Base-by-base conservation (phyloP, 2,329 filamentous ascomycete species). In the Aspergillus fructus region DNA sequence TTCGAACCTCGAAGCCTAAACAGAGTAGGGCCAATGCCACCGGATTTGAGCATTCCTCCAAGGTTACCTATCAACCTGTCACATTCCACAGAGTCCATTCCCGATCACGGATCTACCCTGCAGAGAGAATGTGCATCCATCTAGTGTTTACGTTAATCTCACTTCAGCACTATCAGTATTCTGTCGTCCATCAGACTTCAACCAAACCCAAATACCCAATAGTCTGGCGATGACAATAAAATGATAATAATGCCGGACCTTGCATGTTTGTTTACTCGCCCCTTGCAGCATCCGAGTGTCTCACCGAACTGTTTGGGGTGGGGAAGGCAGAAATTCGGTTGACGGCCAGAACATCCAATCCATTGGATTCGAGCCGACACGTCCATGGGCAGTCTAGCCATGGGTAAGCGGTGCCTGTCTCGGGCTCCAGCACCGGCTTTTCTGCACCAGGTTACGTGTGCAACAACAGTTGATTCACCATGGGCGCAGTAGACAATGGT, bases 201-300 rank as follows among this genome's bases (percentile, higher is more conserved):
- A 37, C 6, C 5, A n/a, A 37, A 7, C 15, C 17, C 12, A 41
- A 17, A n/a, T n/a, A 7, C 15, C 17, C 12, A 41, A 17, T 50
- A 41, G 8, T 27, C 49, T 3, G 11, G 30, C 27, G 37, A n/a
- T 19, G 11, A 33, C 15, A 30, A 19, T 46, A 5, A 53, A 15
- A 37, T 47, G 21, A 13, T 47, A 24, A 53, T 41, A 47, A 34
- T 37, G 24, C 30, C 37, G 51, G 41, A 53, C 51, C 51, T 53
- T 53, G 51, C 51, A 53, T 53, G 51, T 46, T 48, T 53, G 42
- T 47, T 53, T 53, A 47, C 33, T 15, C 15, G 51, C 43, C 51
- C 51, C 51, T 53, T 53, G 51, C 51, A 53, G 51, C 19, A 34
- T 21, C 37, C 5, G 23, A 17, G 21, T 23, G 43, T 48, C 45